Evolutionary conservation across 306 rosid species (phyloP).

Genomic region (Acacia crassicarpa): DNA sequence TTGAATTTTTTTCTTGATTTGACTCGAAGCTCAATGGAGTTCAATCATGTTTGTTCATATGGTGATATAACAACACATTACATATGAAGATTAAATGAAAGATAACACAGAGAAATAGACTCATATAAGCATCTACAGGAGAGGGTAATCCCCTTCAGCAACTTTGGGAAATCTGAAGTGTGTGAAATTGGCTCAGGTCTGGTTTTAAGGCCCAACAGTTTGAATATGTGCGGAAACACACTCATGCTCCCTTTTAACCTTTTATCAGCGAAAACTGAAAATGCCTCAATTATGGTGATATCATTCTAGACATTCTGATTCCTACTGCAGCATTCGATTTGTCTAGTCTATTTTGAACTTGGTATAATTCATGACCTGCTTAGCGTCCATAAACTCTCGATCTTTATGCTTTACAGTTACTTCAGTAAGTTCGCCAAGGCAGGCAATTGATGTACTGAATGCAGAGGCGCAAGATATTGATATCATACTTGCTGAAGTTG

Average conservation of each 20-base stretch:
- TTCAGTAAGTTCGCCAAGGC: constrained; percentile 75
- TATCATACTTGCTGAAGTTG: constrained; percentile 87
- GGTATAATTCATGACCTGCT: constrained; percentile 7
- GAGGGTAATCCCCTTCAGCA: constrained; percentile 4
- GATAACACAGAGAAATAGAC: not conserved
- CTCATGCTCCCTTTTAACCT: not conserved
- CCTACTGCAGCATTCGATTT: not conserved
- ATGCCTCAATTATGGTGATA: not conserved
- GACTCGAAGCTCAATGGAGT: not conserved
- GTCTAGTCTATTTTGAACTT: not conserved
- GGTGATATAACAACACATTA: not conserved
- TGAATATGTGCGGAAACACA: not conserved
- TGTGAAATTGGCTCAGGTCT: not conserved
- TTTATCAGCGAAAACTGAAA: not conserved
- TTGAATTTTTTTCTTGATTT: not conserved
- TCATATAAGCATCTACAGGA: not conserved
- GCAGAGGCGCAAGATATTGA: constrained; percentile 90
- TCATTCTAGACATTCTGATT: constrained; percentile 12
- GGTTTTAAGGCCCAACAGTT: not conserved
- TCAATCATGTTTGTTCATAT: not conserved
- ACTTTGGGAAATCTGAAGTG: not conserved
- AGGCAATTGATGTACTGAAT: constrained; percentile 91
- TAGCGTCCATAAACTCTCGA: constrained; percentile 12
- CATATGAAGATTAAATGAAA: not conserved
- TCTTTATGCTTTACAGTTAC: constrained; percentile 57